Base-by-base conservation (phyloP, 1,284 basidiomycete genomes). In the Fomes fomentarius region DNA sequence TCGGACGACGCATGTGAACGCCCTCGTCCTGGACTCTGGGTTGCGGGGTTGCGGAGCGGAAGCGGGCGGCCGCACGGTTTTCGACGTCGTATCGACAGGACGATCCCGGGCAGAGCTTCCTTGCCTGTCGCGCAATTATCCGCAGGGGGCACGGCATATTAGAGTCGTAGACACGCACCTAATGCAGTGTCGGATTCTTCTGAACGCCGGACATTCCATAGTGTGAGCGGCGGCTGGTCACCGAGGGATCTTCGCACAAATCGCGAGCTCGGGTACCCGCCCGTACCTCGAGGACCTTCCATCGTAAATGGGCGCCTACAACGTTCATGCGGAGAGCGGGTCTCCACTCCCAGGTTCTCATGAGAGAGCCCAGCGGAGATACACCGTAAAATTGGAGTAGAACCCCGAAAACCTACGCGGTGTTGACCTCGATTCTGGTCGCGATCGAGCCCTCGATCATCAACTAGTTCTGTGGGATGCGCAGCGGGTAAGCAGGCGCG, bases 231-330 rank as follows among this genome's bases (percentile, higher is more conserved):
- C 57, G 54, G 50, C n/a, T 33, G 35, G 52, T 52, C 43, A 21
- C 52, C 54, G 50, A 56, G 58, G 55, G 58, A 60, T 57, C 50
- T 47, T 60, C 54, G 58, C 58, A 60, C 58, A 57, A 52, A 57
- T 22, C 52, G 52, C 39, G 50, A 42, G 45, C 44, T 30, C n/a
- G n/a, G 22, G 47, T 44, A 44, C 50, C 53, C 54, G 37, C 21
- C 17, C 19, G 54, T 53, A 56, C 58, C 54, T 60, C 41, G 54
- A 47, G 11, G 24, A 26, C 52, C 17, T 43, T 52, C 54, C 28
- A 38, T 49, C n/a, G 19, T 44, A 52, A 48, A 39, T 52, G 55
- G 58, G 58, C 58, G 58, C 38, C 58, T 57, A 45, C 24, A 22
- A 38, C 8, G 33, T 31, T 17, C 28, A 22, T 38, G 34, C 48